These are phyloP conservation scores for Talaromyces sp. DNA, from an alignment of 2,329 filamentous ascomycete species.

Conservation along the genomic window DNA sequence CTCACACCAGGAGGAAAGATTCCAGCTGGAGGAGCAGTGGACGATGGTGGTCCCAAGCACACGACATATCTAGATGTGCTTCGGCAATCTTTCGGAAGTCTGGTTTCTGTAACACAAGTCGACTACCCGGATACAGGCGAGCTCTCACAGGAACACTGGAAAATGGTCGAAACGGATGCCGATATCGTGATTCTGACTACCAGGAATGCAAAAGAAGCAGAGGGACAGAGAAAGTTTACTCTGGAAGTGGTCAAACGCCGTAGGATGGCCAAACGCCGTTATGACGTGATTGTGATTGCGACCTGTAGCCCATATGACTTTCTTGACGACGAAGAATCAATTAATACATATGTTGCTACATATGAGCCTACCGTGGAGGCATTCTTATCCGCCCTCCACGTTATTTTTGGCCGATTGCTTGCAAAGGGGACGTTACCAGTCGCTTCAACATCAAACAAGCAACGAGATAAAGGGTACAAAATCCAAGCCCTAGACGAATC, in stretches of 20 bases:
- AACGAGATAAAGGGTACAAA: not conserved
- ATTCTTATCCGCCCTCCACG: constrained; percentile 39
- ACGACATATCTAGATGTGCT: constrained; percentile 36
- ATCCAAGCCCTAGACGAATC: constrained; percentile 15
- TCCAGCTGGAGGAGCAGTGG: constrained; percentile 37
- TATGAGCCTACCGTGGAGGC: constrained; percentile 48
- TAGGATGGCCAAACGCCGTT: constrained; percentile 28
- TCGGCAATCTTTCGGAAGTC: constrained; percentile 10
- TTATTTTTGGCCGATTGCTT: constrained; percentile 39
- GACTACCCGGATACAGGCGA: constrained; percentile 31
- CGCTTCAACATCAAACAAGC: constrained; percentile 19
- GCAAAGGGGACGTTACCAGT: constrained; percentile 41
- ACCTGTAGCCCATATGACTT: constrained; percentile 49
- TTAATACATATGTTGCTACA: constrained; percentile 44
- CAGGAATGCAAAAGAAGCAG: constrained; percentile 40
- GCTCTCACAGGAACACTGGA: constrained; percentile 34
- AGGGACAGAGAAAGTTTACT: constrained; percentile 39
- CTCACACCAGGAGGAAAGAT: constrained; percentile 40
- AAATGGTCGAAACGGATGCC: constrained; percentile 32
- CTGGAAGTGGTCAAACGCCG: constrained; percentile 32
- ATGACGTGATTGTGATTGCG: constrained; percentile 40
- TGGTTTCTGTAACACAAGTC: constrained; percentile 34
- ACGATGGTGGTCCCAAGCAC: constrained; percentile 40
- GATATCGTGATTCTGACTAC: constrained; percentile 43
- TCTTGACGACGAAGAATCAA: constrained; percentile 34